Base-by-base conservation (phyloP, 441 rosid species). In the Croton setiger region DNA sequence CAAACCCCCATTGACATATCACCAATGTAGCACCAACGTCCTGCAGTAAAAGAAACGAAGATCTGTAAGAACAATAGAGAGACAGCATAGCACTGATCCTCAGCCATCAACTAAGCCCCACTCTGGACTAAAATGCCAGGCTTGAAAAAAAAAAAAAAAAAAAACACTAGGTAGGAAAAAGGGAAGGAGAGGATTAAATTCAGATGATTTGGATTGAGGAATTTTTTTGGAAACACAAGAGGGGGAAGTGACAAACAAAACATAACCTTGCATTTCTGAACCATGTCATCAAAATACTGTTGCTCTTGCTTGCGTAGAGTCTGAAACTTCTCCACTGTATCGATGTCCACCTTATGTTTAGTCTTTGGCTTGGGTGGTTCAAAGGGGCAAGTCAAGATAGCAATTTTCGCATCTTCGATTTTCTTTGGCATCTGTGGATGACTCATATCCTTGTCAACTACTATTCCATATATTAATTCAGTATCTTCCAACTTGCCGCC, bases 331-430 rank as follows among this genome's bases (percentile, higher is more conserved):
- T 96, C 99, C 67, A 96, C 98, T 0, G 93, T 87, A 79, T 96
- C 97, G 75, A 96, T 91, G 64, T 96, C 99, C 79, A 93, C 96
- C 97, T 96, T 93, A 86, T 96, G 98, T 64, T 93, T 93, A 57
- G 99, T 96, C 84, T 92, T 92, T 3, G 98, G 98, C 87, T 96
- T 96, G 1, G 99, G 97, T 58, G 98, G 97, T 83, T 93, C 98
- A 82, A 96, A 93, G 36, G 98, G 92, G 78, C 98, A 92, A 17
- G 99, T 92, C 87, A 92, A 79, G 69, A 95, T 92, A 70, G 98
- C 97, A 87, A 96, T 96, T 78, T 88, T 92, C 0, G 97, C 98
- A 80, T 96, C 92, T 80, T 87, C 85, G 80, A 93, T 91, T 59
- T 62, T 78, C 82, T 96, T 93, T 7, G 98, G 97, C 99, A 91